Evolutionary conservation across 805 yeast genomes (phyloP), one percentile per base, ranked within the genome.

Genomic region (Peterozyma xylosa): DNA sequence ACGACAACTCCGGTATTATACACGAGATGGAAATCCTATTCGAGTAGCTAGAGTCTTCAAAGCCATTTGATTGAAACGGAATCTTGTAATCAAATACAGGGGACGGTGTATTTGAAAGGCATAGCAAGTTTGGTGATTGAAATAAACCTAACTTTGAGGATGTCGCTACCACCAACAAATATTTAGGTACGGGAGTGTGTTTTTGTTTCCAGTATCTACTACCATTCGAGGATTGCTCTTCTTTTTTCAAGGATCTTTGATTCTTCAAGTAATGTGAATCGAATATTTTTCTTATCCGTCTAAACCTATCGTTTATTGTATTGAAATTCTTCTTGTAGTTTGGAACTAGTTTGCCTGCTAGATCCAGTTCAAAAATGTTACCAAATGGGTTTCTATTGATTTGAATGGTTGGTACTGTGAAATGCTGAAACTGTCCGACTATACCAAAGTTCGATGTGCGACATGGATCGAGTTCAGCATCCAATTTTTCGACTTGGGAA

Each of bases 101-200:
- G 3, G 66, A 32, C 9, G 32, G 57, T 1, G 77, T 69, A 1
- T 76, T 66, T 4, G 76, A 67, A 49, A 66, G 70, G 52, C 80
- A 75, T 33, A 71, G 63, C 17, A 78, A 58, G 10, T 67, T 62
- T 41, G 71, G 70, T 1, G 63, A 62, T 21, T 70, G 59, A 49
- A 74, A 71, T 21, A 79, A 53, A 0, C 73, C 80, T 11, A 73
- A 48, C 37, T 63, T 60, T 27, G 60, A 51, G 5, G 68, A 64
- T 0, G 82, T 74, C 0, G 82, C 69, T 1, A 68, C 65, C 9
- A 74, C 42, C 7, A 71, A 50, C 40, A 66, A 67, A 35, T 59
- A 46, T 41, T 63, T 55, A 16, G 53, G 48, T 32, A 60, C 53
- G 11, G 48, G 45, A 1, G 62, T 53, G 1, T 50, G 47, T 3